Percentiles rank a stretch among this genome's conserved stretches.
Evolutionary conservation across 306 rosid species (phyloP).

Genomic region (Dalbergia oliveri): DNA sequence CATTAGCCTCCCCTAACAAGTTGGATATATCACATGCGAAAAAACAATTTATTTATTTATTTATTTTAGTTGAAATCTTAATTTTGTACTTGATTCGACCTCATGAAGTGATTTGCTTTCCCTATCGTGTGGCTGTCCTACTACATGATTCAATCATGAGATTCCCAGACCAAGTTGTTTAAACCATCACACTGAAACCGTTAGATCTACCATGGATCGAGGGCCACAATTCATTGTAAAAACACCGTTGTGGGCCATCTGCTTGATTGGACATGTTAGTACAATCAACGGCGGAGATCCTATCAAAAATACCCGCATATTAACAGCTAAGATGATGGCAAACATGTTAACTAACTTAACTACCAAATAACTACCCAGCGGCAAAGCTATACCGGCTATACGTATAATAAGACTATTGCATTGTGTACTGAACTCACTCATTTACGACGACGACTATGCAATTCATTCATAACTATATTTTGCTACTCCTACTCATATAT

Average conservation of each 20-base stretch:
- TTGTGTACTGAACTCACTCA: too few relatives aligned
- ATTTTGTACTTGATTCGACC: background rate
- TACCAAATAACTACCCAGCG: constrained; percentile 24
- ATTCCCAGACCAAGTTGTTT: constrained; percentile 26
- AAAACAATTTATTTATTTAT: background rate
- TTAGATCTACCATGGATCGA: background rate
- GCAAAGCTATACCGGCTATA: background rate
- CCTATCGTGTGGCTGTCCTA: background rate
- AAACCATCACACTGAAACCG: constrained; percentile 11
- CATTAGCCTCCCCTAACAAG: constrained; percentile 26
- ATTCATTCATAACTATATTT: too few relatives aligned
- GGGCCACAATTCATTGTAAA: background rate
- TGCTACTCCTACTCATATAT: too few relatives aligned
- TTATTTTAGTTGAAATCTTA: too few relatives aligned
- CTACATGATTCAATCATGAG: constrained; percentile 11
- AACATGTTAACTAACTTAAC: constrained; percentile 59
- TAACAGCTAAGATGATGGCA: constrained; percentile 10
- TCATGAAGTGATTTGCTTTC: background rate
- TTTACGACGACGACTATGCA: too few relatives aligned
- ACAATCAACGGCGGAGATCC: constrained; percentile 20
- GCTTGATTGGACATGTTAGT: constrained; percentile 17
- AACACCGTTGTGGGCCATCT: background rate
- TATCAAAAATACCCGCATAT: background rate
- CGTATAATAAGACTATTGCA: too few relatives aligned
- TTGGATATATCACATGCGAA: constrained; percentile 22